Evolutionary conservation across 768 basidiomycete genomes (phyloP).

Genomic region (Termitomyces sp.): DNA sequence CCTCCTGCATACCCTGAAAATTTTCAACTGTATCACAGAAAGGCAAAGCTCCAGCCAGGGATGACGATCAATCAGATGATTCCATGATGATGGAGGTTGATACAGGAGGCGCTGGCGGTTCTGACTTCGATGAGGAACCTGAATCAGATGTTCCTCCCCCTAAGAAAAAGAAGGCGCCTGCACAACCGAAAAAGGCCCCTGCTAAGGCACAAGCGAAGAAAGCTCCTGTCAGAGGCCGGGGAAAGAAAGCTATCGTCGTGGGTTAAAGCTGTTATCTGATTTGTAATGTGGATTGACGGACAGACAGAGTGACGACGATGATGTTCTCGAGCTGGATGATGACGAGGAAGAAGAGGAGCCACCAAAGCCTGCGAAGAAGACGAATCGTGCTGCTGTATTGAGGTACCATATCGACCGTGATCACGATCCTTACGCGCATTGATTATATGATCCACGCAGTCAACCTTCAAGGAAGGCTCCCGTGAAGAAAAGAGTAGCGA

Average conservation of each 20-base stretch:
- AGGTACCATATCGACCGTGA: constrained; percentile 37
- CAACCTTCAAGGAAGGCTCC: constrained; percentile 40
- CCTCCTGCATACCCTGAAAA: background rate
- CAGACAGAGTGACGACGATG: constrained; percentile 41
- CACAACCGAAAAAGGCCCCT: constrained; percentile 27
- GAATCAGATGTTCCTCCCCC: constrained; percentile 45
- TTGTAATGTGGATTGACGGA: background rate
- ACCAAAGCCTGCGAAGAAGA: constrained; percentile 47
- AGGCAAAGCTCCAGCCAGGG: constrained; percentile 49
- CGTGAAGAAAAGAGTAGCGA: constrained; percentile 49
- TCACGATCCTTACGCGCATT: background rate
- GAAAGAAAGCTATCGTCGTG: constrained; percentile 46
- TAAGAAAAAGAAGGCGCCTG: constrained; percentile 40
- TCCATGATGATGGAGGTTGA: constrained; percentile 81
- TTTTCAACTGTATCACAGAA: constrained; percentile 15
- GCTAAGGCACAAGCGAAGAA: constrained; percentile 37
- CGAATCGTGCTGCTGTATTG: constrained; percentile 59
- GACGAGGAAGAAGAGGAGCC: constrained; percentile 49
- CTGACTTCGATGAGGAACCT: constrained; percentile 43
- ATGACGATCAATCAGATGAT: constrained; percentile 56
- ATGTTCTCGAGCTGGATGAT: constrained; percentile 50
- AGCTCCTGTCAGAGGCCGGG: constrained; percentile 43
- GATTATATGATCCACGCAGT: constrained; percentile 10
- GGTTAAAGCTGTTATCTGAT: constrained; percentile 1
- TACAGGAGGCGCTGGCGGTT: constrained; percentile 33